Evolutionary conservation across 352 stramenopile species (phyloP), one percentile per base, ranked within the genome.

Genomic region (Globisporangium perplexum): DNA sequence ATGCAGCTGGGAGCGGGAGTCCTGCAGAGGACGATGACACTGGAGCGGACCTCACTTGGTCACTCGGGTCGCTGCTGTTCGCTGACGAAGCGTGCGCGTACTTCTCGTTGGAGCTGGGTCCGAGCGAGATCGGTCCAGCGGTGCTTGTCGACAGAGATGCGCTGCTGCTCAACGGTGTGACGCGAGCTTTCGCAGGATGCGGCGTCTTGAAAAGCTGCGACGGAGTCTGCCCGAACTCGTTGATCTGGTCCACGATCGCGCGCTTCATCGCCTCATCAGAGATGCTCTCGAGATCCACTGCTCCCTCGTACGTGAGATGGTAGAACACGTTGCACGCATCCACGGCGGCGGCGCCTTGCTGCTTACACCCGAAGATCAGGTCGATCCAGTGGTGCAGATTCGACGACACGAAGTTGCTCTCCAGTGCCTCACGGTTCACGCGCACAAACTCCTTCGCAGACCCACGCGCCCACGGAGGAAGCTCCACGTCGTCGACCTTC

Each of bases 321-420:
- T 98, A 98, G 62, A 98, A 99, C 10, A 99, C 86, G 69, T 99
- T 99, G 59, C 97, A 83, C 1, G 90, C 88, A 44, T 96, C 83
- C 18, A 98, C 86, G 0, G 96, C 96, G 30, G 90, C 84, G 12
- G 74, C 50, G 3, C 97, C 97, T 63, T 98, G 92, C 67, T 99
- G 96, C 64, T 97, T 98, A 60, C 71, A 93, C 6, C 97, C 97
- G 72, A 99, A 99, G 41, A 99, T 98, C 47, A 99, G 71, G 63
- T 99, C 96, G 64, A 99, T 98, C 97, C 97, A 99, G 60, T 98
- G 79, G 53, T 98, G 93, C 43, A 99, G 66, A 68, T 98, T 89
- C 36, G 85, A 72, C n/a, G 93, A 98, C 42, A 98, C 96, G 59
- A 96, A 90, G 47, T 95, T 76, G 65, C 89, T 98, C 71, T 99